Conservation (phyloP, 306 rosid genomes). For the Castanospermum australe region DNA sequence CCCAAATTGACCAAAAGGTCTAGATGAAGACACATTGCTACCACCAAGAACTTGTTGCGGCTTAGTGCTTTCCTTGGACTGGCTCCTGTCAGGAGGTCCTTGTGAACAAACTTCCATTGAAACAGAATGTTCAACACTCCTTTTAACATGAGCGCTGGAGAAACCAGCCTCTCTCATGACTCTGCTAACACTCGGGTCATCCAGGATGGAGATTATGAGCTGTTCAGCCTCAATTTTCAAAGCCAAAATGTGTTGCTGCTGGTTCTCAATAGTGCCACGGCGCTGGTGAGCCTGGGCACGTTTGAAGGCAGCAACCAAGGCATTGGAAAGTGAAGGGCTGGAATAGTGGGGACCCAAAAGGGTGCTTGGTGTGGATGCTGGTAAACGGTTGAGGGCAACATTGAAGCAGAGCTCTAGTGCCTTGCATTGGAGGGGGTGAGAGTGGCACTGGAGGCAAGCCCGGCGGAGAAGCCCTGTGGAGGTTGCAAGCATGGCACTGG, state of each 20-base stretch:
- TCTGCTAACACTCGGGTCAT: constrained; percentile 92
- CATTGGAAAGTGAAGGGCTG: constrained; percentile 77
- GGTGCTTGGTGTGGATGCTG: constrained; percentile 67
- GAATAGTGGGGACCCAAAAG: constrained; percentile 67
- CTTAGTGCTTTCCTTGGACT: constrained; percentile 42
- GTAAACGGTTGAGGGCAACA: constrained; percentile 87
- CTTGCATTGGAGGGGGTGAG: constrained; percentile 92
- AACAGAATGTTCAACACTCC: constrained; percentile 65
- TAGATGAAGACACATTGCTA: constrained; percentile 26
- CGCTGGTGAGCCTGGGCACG: constrained; percentile 95
- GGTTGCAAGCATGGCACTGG: constrained; percentile 81
- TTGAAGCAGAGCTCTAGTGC: constrained; percentile 95
- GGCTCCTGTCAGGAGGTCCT: constrained; percentile 13
- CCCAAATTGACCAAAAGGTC: constrained; percentile 36
- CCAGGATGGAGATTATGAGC: constrained; percentile 77
- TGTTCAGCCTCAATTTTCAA: constrained; percentile 82
- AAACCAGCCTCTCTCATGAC: constrained; percentile 98
- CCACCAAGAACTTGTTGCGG: constrained; percentile 37
- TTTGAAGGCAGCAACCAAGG: constrained; percentile 87
- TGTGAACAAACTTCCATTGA: constrained; percentile 60
- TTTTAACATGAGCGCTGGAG: constrained; percentile 72
- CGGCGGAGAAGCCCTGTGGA: constrained; percentile 67
- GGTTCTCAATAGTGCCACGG: constrained; percentile 83
- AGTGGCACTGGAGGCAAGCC: constrained; percentile 83
- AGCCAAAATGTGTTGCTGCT: constrained; percentile 79